These are phyloP conservation scores for Hippophae tibetana DNA, from an alignment of 306 rosid genomes.

Conservation along the genomic window DNA sequence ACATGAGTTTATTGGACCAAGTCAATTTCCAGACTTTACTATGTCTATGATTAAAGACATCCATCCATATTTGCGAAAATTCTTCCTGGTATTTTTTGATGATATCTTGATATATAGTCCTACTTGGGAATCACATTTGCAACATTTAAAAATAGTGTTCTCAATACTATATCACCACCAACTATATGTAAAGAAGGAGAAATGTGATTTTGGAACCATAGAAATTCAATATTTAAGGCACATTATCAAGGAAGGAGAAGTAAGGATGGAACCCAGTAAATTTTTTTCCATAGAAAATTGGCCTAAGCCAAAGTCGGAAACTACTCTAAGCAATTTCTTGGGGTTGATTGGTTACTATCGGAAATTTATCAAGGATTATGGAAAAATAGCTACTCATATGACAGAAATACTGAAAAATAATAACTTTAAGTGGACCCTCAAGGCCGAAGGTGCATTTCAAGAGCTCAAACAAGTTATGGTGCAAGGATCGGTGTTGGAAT, in stretches of 20 bases:
- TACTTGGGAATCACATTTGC: not conserved
- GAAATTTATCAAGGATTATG: not conserved
- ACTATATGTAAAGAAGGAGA: not conserved
- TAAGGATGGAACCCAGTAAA: no score
- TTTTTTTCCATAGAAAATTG: no score
- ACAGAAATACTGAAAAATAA: not conserved
- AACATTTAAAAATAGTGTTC: not conserved
- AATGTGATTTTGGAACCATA: no score
- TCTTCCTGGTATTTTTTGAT: not conserved
- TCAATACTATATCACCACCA: not conserved
- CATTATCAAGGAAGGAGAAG: no score
- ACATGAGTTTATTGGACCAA: no score
- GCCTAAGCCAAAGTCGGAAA: not conserved
- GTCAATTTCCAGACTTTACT: no score
- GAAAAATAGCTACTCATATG: not conserved
- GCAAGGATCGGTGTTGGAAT: no score
- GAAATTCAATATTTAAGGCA: no score
- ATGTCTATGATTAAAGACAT: no score
- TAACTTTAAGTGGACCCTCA: not conserved
- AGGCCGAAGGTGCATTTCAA: not conserved
- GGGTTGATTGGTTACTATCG: not conserved
- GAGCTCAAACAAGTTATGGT: no score
- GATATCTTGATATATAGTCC: not conserved
- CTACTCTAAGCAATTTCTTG: not conserved
- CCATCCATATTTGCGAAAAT: no score